Percentiles rank a stretch among this genome's conserved stretches.
Conservation (phyloP, 164 flowering plant genomes). For the Kalanchoe fedtschenkoi region DNA sequence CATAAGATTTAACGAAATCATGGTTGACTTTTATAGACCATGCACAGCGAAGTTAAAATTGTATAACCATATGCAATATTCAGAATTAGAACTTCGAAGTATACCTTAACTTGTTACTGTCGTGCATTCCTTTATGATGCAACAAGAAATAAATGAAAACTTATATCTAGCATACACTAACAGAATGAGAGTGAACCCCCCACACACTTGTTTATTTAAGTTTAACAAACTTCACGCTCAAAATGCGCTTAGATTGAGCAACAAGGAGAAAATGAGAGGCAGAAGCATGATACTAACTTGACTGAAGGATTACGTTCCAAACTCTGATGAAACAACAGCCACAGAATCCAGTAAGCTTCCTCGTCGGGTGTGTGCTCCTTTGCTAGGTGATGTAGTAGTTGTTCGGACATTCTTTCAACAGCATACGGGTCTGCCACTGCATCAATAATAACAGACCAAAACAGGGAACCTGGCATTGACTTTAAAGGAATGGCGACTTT, state of each 20-base stretch:
- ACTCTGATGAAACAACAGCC: slow-evolving; percentile 52
- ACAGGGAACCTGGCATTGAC: slow-evolving; percentile 30
- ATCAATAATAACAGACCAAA: slow-evolving; percentile 67
- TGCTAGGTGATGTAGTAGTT: slow-evolving; percentile 54
- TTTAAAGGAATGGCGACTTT: slow-evolving; percentile 20
- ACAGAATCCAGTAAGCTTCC: slow-evolving; percentile 85
- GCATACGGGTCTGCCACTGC: slow-evolving; percentile 64
- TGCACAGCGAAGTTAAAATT: no score
- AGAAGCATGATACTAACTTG: slow-evolving; percentile 31
- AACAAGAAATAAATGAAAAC: no score
- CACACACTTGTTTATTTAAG: neutral
- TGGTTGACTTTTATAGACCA: no score
- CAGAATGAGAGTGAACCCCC: neutral
- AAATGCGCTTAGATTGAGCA: neutral
- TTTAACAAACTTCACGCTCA: neutral
- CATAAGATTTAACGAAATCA: neutral
- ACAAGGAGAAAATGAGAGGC: neutral
- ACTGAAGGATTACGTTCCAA: slow-evolving; percentile 30
- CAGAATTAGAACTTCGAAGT: no score
- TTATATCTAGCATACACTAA: no score
- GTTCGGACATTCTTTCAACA: slow-evolving; percentile 72
- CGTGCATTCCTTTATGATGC: neutral
- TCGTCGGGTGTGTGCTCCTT: slow-evolving; percentile 35
- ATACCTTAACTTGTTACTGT: neutral
- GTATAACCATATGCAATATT: no score